Base-by-base conservation (phyloP, 371 early-diverging fungal genomes). In the Lichtheimia corymbifera region DNA sequence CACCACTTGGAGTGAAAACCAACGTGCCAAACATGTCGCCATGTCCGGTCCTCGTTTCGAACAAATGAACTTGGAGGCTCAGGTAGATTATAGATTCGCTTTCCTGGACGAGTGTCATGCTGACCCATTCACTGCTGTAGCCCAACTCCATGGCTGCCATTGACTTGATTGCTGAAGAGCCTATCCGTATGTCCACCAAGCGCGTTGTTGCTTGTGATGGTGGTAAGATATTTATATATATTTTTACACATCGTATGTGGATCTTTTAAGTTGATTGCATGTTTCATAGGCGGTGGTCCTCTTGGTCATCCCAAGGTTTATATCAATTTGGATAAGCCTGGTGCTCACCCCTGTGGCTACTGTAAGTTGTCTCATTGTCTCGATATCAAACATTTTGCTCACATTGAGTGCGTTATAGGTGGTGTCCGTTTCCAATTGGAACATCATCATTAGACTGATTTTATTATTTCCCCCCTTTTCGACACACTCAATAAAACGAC, bases 231-330 rank as follows among this genome's bases (percentile, higher is more conserved):
- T 41, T 22, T 22, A 20, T n/a, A 41, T 7, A 24, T 3, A 52
- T 41, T 22, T 22, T 14, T n/a, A 41, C 3, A 43, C 5, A 4
- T 30, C 2, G 5, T 50, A 50, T 7, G 20, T 2, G 9, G 15
- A 20, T 17, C 15, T n/a, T n/a, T n/a, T 4, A 20, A 53, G 27
- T 58, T n/a, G 28, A 43, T 40, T 22, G 25, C 43, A n/a, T 50
- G 14, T 53, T 64, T 50, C 50, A 5, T 59, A 88, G 95, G 94
- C 30, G 95, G 91, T 53, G 97, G 95, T 65, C 76, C 94, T 52
- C 83, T 97, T 50, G 97, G 97, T 42, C 97, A 97, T 67, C 97
- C 97, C 28, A 92, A 91, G 73, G 92, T 97, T 30, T 97, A 90
- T 76, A 93, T 97, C 72, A 95, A 95, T 80, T 84, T 97, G 78